Evolutionary conservation across 495 filamentous ascomycete species (phyloP).

Genomic region (Bacidia rubella): DNA sequence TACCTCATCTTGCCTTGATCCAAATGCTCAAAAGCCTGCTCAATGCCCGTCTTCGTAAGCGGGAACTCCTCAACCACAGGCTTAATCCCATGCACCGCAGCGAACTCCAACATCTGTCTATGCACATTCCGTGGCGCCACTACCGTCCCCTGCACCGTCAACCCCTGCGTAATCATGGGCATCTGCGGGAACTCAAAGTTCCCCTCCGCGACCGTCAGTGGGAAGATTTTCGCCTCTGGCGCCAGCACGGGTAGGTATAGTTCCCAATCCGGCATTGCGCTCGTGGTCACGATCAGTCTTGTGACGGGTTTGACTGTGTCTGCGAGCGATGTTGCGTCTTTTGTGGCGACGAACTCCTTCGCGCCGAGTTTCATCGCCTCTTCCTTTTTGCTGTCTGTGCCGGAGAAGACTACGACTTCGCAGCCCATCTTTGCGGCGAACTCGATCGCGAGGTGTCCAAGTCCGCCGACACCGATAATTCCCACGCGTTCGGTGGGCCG

Average conservation of each 20-base stretch:
- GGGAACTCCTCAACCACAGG: slow-evolving; percentile 44
- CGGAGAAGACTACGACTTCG: slow-evolving; percentile 46
- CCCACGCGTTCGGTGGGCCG: slow-evolving; percentile 41
- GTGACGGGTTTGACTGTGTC: slow-evolving; percentile 26
- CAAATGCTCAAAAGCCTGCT: slow-evolving; percentile 37
- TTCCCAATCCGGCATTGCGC: slow-evolving; percentile 29
- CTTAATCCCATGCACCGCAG: slow-evolving; percentile 39
- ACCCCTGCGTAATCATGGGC: slow-evolving; percentile 31
- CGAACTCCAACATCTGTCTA: slow-evolving; percentile 44
- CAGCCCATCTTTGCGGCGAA: slow-evolving; percentile 50
- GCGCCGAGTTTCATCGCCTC: slow-evolving; percentile 42
- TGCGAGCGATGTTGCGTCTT: slow-evolving; percentile 27
- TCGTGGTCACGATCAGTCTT: slow-evolving; percentile 37
- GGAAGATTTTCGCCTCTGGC: slow-evolving; percentile 35
- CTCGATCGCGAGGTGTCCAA: slow-evolving; percentile 52
- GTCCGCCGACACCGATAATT: slow-evolving; percentile 47
- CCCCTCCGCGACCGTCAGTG: slow-evolving; percentile 33
- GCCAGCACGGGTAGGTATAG: slow-evolving; percentile 30
- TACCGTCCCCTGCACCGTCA: slow-evolving; percentile 39
- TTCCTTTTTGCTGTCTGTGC: slow-evolving; percentile 41
- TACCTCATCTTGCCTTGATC: slow-evolving; percentile 45
- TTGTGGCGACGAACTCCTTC: slow-evolving; percentile 33
- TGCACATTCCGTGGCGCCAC: slow-evolving; percentile 37
- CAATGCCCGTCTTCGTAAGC: slow-evolving; percentile 39
- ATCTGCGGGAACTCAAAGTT: slow-evolving; percentile 42